phyloP scores from a whole-genome alignment of 495 filamentous ascomycete genomes.

The Hypoxylon lenormandii region DNA sequence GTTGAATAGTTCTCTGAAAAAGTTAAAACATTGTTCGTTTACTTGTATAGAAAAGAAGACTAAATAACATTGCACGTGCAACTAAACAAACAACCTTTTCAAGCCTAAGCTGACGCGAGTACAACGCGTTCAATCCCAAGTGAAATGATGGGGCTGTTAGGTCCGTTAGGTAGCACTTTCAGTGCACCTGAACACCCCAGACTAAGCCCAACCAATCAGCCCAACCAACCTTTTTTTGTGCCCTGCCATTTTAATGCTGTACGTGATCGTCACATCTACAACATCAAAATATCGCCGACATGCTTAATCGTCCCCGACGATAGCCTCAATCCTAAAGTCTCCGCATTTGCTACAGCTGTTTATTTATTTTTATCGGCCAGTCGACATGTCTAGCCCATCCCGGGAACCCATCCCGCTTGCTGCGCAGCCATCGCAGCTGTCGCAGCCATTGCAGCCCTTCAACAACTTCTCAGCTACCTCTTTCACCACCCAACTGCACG shows the following conservation, averaged over 20 bases:
- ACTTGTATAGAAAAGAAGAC: background rate
- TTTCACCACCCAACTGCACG: constrained; percentile 45
- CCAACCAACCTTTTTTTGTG: constrained; percentile 26
- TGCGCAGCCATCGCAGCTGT: constrained; percentile 27
- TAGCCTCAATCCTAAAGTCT: constrained; percentile 26
- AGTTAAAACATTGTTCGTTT: background rate
- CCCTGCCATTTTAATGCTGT: constrained; percentile 17
- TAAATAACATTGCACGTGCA: background rate
- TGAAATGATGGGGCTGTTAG: constrained; percentile 16
- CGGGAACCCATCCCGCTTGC: constrained; percentile 48
- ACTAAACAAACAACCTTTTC: constrained; percentile 35
- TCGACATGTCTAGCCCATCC: constrained; percentile 57
- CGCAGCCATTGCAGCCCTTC: constrained; percentile 38
- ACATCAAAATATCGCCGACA: constrained; percentile 17
- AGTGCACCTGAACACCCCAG: constrained; percentile 29
- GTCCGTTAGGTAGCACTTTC: constrained; percentile 3
- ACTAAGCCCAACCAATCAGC: constrained; percentile 30
- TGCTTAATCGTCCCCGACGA: constrained; percentile 25
- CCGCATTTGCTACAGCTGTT: constrained; percentile 10
- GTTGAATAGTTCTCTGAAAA: background rate
- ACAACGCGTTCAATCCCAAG: constrained; percentile 20
- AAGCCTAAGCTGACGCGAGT: constrained; percentile 30
- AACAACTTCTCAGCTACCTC: constrained; percentile 18
- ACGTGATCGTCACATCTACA: constrained; percentile 28
- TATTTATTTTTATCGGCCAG: background rate